A percentile compares a stretch with the other conserved stretches of the same genome.
phyloP scores from a whole-genome alignment of 2,329 filamentous ascomycete species.

The Sarocladium strictum region DNA sequence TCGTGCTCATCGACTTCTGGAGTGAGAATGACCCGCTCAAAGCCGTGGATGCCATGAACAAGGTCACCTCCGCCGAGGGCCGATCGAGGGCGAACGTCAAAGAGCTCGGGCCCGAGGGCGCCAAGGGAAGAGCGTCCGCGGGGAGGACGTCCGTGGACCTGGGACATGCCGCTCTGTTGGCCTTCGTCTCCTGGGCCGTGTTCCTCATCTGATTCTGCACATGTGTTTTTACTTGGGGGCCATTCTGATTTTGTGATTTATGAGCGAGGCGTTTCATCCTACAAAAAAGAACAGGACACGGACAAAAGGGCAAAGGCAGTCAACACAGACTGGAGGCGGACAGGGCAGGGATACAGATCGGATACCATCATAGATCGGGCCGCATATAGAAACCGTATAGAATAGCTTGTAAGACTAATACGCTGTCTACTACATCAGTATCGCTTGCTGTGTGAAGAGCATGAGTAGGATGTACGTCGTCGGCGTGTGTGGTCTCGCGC shows the following conservation, averaged over 20 bases:
- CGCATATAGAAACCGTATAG: background rate
- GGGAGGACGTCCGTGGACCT: constrained; percentile 12
- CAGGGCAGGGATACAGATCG: background rate
- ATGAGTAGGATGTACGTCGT: too few species aligned
- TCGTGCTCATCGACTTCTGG: constrained; percentile 76
- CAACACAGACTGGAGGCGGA: background rate
- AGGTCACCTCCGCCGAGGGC: constrained; percentile 34
- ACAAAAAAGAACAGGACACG: background rate
- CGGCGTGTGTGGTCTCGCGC: too few species aligned
- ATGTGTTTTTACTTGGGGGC: constrained; percentile 1
- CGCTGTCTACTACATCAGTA: too few species aligned
- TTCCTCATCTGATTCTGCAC: background rate
- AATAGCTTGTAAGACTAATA: too few species aligned
- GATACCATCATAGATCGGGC: background rate
- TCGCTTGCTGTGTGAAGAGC: too few species aligned
- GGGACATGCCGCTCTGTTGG: constrained; percentile 30
- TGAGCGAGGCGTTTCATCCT: constrained; percentile 11
- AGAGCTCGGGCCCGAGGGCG: constrained; percentile 10
- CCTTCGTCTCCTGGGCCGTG: constrained; percentile 9
- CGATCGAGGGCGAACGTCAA: constrained; percentile 17
- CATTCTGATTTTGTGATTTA: constrained; percentile 9
- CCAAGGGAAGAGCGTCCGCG: background rate
- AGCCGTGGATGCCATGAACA: constrained; percentile 64
- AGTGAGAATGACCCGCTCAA: constrained; percentile 64
- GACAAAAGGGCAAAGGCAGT: background rate